Evolutionary conservation across 2,329 filamentous ascomycete genomes (phyloP).

Genomic region (Colletotrichum sp.): DNA sequence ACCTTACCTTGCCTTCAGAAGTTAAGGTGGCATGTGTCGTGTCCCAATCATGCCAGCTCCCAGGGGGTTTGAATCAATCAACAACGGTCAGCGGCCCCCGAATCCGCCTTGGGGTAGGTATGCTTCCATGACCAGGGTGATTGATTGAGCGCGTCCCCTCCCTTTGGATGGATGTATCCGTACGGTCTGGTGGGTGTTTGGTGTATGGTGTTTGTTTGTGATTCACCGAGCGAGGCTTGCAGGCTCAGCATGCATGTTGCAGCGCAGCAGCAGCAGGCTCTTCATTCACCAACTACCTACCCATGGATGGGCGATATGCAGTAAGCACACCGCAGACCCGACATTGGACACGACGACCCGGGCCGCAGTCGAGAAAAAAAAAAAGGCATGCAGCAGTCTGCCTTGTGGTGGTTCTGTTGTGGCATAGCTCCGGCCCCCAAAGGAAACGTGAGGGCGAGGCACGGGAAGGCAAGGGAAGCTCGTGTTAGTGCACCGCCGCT

Average conservation of each 20-base stretch:
- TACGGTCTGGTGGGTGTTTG: not conserved
- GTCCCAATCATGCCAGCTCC: not conserved
- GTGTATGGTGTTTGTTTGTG: not conserved
- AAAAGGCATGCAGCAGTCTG: not conserved
- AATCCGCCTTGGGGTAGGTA: not conserved
- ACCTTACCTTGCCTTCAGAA: not conserved
- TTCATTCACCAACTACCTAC: not conserved
- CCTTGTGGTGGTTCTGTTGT: not conserved
- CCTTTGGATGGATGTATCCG: not conserved
- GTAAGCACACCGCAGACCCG: not conserved
- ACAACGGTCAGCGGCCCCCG: not conserved
- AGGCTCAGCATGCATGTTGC: not conserved
- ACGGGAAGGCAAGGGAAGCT: not conserved
- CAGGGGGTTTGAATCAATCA: slow-evolving; percentile 9
- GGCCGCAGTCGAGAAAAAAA: not conserved
- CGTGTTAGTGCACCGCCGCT: not conserved
- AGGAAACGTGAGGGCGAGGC: not conserved
- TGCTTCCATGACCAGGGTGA: not conserved
- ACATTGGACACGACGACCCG: not conserved
- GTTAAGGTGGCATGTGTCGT: not conserved
- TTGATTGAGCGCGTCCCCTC: not conserved
- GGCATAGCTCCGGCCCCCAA: not conserved
- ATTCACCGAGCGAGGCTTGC: not conserved
- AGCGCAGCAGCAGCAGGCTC: not conserved
- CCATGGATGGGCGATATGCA: not conserved